These are phyloP conservation scores for Penicillium sp. DNA, from an alignment of 2,329 filamentous ascomycete genomes.

Conservation along the genomic window DNA sequence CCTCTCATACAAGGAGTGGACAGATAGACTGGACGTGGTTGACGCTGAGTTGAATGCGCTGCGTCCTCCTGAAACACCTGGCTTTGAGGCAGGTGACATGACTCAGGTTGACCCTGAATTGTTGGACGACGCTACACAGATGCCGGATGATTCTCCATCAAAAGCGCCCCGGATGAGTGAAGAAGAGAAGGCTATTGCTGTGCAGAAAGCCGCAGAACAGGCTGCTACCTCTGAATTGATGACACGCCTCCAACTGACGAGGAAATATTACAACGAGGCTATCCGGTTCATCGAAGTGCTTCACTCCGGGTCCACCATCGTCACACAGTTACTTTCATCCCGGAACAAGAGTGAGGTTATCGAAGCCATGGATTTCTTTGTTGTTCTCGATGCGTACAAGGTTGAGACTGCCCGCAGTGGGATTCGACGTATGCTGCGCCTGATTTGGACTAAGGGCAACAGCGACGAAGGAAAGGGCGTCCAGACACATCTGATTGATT, in stretches of 20 bases:
- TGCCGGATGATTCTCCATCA: constrained; percentile 57
- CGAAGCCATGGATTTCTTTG: constrained; percentile 97
- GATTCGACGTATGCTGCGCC: constrained; percentile 85
- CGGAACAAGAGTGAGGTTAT: constrained; percentile 98
- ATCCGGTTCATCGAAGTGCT: constrained; percentile 87
- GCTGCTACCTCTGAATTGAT: constrained; percentile 82
- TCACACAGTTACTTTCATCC: constrained; percentile 81
- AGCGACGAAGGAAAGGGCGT: constrained; percentile 98
- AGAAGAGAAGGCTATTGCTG: constrained; percentile 62
- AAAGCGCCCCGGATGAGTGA: constrained; percentile 65
- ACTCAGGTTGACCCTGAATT: constrained; percentile 69
- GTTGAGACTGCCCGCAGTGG: constrained; percentile 86
- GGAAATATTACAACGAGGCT: constrained; percentile 86
- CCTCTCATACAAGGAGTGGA: constrained; percentile 78
- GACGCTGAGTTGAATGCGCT: constrained; percentile 73
- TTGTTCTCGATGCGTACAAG: constrained; percentile 89
- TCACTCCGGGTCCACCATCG: constrained; percentile 67
- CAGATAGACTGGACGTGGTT: constrained; percentile 67
- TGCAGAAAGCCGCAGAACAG: constrained; percentile 74
- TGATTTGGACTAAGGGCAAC: constrained; percentile 99
- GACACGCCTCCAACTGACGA: constrained; percentile 75
- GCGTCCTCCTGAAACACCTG: constrained; percentile 64
- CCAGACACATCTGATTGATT: constrained; percentile 91
- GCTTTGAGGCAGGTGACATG: constrained; percentile 57
- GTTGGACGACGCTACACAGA: constrained; percentile 77